These are phyloP conservation scores for Opeltia flavorubescens DNA, from an alignment of 495 filamentous ascomycete species.

Conservation along the genomic window DNA sequence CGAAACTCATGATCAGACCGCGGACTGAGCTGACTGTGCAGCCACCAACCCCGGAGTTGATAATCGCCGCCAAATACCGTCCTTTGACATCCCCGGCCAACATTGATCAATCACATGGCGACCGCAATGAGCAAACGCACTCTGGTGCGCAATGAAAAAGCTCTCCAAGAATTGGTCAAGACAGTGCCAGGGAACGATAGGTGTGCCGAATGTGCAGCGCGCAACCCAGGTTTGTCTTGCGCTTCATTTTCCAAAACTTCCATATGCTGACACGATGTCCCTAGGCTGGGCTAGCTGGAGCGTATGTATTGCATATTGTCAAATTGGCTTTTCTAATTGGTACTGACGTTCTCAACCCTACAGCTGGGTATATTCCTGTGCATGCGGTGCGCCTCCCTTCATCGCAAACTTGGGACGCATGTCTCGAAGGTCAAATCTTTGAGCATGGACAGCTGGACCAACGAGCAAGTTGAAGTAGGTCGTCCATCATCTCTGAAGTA, in stretches of 20 bases:
- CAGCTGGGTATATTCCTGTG: conserved; percentile 93
- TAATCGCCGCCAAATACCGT: no score
- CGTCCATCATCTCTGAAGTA: neutral
- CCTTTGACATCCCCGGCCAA: neutral
- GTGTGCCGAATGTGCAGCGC: conserved; percentile 84
- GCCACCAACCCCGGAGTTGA: no score
- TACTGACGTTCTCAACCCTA: no score
- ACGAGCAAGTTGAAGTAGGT: conserved; percentile 87
- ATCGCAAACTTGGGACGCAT: conserved; percentile 94
- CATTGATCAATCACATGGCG: conserved; percentile 27
- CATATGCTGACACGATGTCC: neutral
- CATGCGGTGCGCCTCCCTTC: conserved; percentile 90
- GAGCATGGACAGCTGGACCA: conserved; percentile 93
- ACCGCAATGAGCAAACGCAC: conserved; percentile 71
- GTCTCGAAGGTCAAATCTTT: conserved; percentile 97
- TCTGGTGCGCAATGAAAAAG: conserved; percentile 89
- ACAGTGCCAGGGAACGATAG: conserved; percentile 80
- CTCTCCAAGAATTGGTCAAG: conserved; percentile 79
- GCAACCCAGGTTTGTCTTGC: conserved; percentile 71
- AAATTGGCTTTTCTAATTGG: no score
- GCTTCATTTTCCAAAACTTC: neutral
- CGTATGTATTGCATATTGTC: conserved; percentile 41
- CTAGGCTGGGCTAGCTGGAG: conserved; percentile 98
- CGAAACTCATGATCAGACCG: no score
- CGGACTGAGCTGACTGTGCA: no score